Evolutionary conservation across 352 stramenopile species (phyloP).

Genomic region (Phytopythium cucurbitacearum): DNA sequence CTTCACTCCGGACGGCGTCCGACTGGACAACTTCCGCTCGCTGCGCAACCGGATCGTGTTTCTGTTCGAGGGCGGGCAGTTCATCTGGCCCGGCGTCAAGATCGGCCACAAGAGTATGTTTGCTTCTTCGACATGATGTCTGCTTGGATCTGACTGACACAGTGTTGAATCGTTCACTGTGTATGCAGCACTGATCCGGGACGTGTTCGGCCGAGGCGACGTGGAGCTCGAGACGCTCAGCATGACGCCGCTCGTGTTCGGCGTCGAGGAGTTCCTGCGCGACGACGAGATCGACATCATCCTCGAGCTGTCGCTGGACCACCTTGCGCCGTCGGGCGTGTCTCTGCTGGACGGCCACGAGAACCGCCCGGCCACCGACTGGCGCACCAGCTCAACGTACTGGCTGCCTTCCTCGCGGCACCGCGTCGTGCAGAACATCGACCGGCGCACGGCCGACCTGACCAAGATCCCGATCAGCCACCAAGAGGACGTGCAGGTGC

Average conservation of each 20-base stretch:
- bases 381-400: slow-evolving; percentile 76
- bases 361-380: slow-evolving; percentile 57
- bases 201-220: slow-evolving; percentile 40
- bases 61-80: slow-evolving; percentile 70
- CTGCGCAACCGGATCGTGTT: slow-evolving; percentile 54
- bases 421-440: slow-evolving; percentile 39
- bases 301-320: slow-evolving; percentile 57
- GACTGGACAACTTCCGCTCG: slow-evolving; percentile 30
- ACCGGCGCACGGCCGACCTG: slow-evolving; percentile 58
- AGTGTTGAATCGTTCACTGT: not conserved
- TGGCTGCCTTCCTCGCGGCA: slow-evolving; percentile 54
- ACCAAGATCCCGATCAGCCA: slow-evolving; percentile 52
- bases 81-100: slow-evolving; percentile 66
- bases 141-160: not conserved
- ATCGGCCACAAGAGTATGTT: slow-evolving; percentile 60
- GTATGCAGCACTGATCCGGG: slow-evolving; percentile 27
- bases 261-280: slow-evolving; percentile 65
- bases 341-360: slow-evolving; percentile 60
- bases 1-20: slow-evolving; percentile 50
- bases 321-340: slow-evolving; percentile 59
- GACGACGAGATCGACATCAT: slow-evolving; percentile 77
- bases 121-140: too few relatives aligned
- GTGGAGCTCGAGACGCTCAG: slow-evolving; percentile 54
- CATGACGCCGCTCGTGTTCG: slow-evolving; percentile 66
- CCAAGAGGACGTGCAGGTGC: slow-evolving; percentile 67